Conservation (phyloP, 176 grass and related monocot species). For the Bromus sterilis region DNA sequence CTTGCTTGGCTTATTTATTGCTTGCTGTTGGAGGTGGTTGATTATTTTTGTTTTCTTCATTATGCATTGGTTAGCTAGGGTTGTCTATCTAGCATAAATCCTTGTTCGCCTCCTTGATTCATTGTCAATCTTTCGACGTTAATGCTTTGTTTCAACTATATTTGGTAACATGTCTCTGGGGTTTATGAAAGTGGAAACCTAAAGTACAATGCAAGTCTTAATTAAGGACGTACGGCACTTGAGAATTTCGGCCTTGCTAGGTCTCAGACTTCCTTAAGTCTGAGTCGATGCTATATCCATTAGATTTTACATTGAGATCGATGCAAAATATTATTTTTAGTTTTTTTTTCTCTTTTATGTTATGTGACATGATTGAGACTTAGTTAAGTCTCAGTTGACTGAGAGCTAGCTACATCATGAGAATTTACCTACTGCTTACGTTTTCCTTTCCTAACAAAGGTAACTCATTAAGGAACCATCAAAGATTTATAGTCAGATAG, state of each 20-base stretch:
- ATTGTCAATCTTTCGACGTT: background rate
- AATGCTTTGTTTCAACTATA: background rate
- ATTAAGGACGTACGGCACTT: background rate
- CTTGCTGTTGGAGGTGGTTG: background rate
- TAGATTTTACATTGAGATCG: no score
- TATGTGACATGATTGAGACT: no score
- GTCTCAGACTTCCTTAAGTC: no score
- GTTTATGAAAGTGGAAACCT: background rate
- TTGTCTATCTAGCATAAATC: background rate
- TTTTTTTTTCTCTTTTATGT: no score
- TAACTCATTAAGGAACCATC: background rate
- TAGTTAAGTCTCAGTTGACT: no score
- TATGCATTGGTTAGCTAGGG: conserved; percentile 18
- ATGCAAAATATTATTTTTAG: no score
- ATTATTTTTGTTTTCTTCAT: background rate
- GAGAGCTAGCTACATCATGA: no score
- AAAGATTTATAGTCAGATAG: background rate
- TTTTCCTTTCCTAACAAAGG: background rate
- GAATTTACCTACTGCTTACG: background rate
- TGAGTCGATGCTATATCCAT: no score
- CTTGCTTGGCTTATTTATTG: background rate
- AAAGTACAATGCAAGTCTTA: background rate
- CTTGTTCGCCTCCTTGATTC: background rate
- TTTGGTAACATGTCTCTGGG: background rate
- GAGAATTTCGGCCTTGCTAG: no score